Base-by-base conservation (phyloP, 495 filamentous ascomycete species). In the Viridothelium virens region DNA sequence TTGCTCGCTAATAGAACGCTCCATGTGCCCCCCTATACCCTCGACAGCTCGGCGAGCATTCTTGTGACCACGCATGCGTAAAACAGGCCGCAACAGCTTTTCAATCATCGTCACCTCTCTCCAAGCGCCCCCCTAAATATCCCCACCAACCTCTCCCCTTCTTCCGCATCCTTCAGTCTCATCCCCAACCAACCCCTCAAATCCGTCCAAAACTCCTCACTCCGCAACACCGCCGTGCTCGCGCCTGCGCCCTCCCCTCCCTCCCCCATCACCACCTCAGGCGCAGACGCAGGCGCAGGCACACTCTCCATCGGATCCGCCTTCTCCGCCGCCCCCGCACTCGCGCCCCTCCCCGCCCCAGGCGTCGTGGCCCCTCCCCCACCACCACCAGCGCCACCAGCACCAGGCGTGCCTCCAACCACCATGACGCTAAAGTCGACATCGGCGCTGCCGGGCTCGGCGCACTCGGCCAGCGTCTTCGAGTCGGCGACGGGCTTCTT, bases 371-470 rank as follows among this genome's bases (percentile, higher is more conserved):
- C n/a, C n/a, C n/a, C n/a, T n/a, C n/a, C n/a, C n/a, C n/a, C n/a
- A n/a, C n/a, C n/a, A n/a, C 72, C 71, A 65, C 72, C 74, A 46
- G 73, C 71, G 12, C 74, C 70, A 41, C 70, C 68, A 64, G 25
- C 64, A 61, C 75, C 68, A 4, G 70, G 70, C 44, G 73, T 71
- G 70, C 85, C 86, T 16, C 88, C 91, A 70, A 97, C 87, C 34
- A 96, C 79, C 94, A 98, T 96, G 38, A 96, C 82, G 0, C 83
- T 84, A 64, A 97, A 85, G 78, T 94, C 90, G 4, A 87, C 80
- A 62, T 76, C 78, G 66, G 78, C 77, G 5, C 74, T 80, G 0
- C 69, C 75, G 2, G 68, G 77, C 4, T 77, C 78, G 0, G 71
- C 74, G 2, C 90, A 61, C 44, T 89, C 88, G 63, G 77, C 78